Conservation (phyloP, 805 yeast genomes). For the Myxozyma neotropica region DNA sequence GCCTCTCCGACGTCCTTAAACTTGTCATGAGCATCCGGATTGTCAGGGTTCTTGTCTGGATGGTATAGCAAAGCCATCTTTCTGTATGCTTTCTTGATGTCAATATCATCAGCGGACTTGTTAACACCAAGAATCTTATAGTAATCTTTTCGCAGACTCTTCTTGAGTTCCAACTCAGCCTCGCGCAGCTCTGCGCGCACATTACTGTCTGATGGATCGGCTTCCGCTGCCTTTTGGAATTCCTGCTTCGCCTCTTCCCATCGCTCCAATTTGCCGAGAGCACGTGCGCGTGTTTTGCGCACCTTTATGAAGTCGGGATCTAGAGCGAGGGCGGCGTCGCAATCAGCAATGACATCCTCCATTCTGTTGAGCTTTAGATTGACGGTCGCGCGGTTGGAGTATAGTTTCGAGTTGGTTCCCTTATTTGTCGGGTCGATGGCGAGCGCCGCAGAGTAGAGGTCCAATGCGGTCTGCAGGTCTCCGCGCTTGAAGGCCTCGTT, state of each 20-base stretch:
- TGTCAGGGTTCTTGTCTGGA: conserved; percentile 84
- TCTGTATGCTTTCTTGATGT: conserved; percentile 77
- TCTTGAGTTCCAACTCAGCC: conserved; percentile 49
- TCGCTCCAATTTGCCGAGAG: conserved; percentile 44
- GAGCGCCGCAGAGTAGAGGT: conserved; percentile 73
- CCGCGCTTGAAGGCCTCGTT: conserved; percentile 71
- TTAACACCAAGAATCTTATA: conserved; percentile 64
- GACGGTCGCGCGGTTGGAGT: conserved; percentile 87
- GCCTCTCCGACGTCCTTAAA: conserved; percentile 91
- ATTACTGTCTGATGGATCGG: conserved; percentile 43
- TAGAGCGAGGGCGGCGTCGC: conserved; percentile 64
- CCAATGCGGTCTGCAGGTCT: conserved; percentile 65
- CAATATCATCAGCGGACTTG: conserved; percentile 53
- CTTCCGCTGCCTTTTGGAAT: conserved; percentile 44
- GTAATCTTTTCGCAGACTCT: conserved; percentile 52
- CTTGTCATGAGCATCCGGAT: conserved; percentile 86
- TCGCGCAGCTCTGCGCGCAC: conserved; percentile 45
- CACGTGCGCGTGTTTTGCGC: conserved; percentile 46
- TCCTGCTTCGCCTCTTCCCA: conserved; percentile 47
- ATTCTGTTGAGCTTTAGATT: conserved; percentile 75
- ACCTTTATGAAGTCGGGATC: conserved; percentile 75
- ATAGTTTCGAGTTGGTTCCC: conserved; percentile 51
- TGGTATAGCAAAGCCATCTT: conserved; percentile 74
- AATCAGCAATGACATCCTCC: conserved; percentile 77
- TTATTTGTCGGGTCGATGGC: conserved; percentile 61